Percentiles rank a stretch among this genome's conserved stretches.
These are phyloP conservation scores for Mychonastes homosphaera DNA, from an alignment of 139 green algal genomes.

Conservation along the genomic window DNA sequence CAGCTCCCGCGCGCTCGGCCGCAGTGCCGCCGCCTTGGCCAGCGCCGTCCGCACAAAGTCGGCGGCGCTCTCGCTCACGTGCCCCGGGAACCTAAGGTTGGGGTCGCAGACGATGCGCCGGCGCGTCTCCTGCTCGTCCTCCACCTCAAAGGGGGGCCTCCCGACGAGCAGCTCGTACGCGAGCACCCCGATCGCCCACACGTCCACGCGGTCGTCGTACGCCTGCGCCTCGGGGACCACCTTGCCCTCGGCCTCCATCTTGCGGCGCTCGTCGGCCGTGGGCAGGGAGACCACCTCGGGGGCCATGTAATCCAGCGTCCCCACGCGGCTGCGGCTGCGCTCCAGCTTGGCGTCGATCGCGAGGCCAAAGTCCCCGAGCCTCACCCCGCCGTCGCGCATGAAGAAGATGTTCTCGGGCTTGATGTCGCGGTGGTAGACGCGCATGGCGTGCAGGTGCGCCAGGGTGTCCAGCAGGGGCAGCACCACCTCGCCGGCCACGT, in stretches of 20 bases:
- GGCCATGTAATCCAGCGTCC: slow-evolving; percentile 19
- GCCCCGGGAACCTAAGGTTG: slow-evolving; percentile 13
- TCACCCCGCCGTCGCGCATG: slow-evolving; percentile 18
- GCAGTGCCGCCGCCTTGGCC: slow-evolving; percentile 10
- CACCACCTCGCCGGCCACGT: slow-evolving; percentile 25
- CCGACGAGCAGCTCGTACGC: slow-evolving; percentile 43
- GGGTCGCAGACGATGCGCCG: slow-evolving; percentile 20
- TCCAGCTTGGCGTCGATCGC: slow-evolving; percentile 29
- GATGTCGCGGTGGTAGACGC: slow-evolving; percentile 32
- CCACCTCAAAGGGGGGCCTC: slow-evolving; percentile 36
- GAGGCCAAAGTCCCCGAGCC: slow-evolving; percentile 43
- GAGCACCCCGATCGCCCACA: slow-evolving; percentile 36
- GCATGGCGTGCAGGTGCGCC: slow-evolving; percentile 14
- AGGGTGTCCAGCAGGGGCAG: slow-evolving; percentile 26
- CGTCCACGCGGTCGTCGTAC: slow-evolving; percentile 24
- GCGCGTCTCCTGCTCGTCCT: slow-evolving; percentile 19
- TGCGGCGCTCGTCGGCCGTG: slow-evolving; percentile 19
- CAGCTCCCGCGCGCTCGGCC: slow-evolving; percentile 8
- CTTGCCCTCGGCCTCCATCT: slow-evolving; percentile 9
- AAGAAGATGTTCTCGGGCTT: slow-evolving; percentile 48
- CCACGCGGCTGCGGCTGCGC: slow-evolving; percentile 18
- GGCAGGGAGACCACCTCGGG: slow-evolving; percentile 25
- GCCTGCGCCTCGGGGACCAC: not conserved
- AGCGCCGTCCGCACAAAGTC: slow-evolving; percentile 20
- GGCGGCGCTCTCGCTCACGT: slow-evolving; percentile 2